phyloP scores from a whole-genome alignment of 345 rosid species.

The Rhizophora apiculata region DNA sequence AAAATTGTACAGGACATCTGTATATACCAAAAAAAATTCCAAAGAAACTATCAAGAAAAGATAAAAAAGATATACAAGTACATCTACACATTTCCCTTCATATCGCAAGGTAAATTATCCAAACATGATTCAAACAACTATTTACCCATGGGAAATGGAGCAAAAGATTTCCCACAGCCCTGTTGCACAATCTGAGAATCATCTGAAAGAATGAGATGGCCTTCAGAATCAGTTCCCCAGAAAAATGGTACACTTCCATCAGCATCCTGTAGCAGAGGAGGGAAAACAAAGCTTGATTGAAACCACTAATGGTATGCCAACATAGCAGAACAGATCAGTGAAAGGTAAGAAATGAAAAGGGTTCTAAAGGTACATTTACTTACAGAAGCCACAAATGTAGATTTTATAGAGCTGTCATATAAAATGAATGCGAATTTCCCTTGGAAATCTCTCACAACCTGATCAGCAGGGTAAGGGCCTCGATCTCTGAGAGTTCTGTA shows the following conservation, averaged over 20 bases:
- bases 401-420: slow-evolving; percentile 60
- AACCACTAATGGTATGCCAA: background rate
- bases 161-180: slow-evolving; percentile 90
- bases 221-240: slow-evolving; percentile 87
- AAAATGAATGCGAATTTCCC: slow-evolving; percentile 77
- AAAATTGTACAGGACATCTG: too few species aligned
- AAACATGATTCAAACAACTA: background rate
- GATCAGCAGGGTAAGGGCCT: slow-evolving; percentile 91
- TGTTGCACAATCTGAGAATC: slow-evolving; percentile 62
- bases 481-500: slow-evolving; percentile 89
- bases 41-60: too few species aligned
- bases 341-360: background rate
- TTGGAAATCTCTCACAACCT: slow-evolving; percentile 75
- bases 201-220: slow-evolving; percentile 70
- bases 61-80: too few species aligned
- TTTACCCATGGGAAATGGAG: slow-evolving; percentile 91
- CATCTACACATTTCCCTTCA: too few species aligned
- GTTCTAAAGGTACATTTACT: slow-evolving; percentile 24
- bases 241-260: slow-evolving; percentile 82
- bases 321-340: background rate
- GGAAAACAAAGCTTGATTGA: background rate
- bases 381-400: slow-evolving; percentile 64
- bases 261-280: slow-evolving; percentile 52
- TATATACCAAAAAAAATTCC: too few species aligned
- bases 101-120: background rate